A percentile compares a stretch with the other conserved stretches of the same genome.
Evolutionary conservation across 2,329 filamentous ascomycete genomes (phyloP).

Genomic region (Cercospora brassicicola): DNA sequence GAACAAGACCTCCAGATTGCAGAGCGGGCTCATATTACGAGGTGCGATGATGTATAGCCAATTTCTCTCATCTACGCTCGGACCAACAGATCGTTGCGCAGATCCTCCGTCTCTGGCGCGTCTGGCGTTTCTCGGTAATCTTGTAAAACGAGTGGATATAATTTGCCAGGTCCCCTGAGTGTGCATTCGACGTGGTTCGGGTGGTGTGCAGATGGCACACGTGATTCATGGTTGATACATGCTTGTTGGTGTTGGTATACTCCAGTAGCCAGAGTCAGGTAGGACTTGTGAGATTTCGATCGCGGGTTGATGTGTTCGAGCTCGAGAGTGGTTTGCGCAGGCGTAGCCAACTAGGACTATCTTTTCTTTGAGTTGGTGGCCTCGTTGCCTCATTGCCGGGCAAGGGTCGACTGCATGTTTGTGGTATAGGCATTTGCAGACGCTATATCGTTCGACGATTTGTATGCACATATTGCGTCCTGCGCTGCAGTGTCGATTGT

Average conservation of each 20-base stretch:
- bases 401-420: conserved; percentile 84
- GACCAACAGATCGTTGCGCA: background rate
- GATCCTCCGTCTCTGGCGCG: background rate
- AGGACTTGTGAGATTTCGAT: background rate
- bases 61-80: background rate
- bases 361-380: conserved; percentile 70
- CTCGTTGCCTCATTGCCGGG: conserved; percentile 68
- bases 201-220: background rate
- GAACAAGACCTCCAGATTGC: background rate
- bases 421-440: conserved; percentile 85
- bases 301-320: background rate
- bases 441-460: conserved; percentile 80
- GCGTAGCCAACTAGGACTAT: conserved; percentile 81
- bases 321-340: conserved; percentile 50
- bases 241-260: background rate
- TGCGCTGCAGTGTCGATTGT: too few relatives aligned
- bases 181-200: background rate
- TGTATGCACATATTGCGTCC: conserved; percentile 74
- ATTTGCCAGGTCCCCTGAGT: background rate
- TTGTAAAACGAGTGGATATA: background rate
- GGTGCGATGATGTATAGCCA: background rate
- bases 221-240: conserved; percentile 6
- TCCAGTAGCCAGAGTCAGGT: conserved; percentile 32
- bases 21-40: background rate
- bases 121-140: background rate